A percentile compares a stretch with the other conserved stretches of the same genome.
Conservation (phyloP, 805 yeast genomes). For the Wickerhamomyces strasburgensis region DNA sequence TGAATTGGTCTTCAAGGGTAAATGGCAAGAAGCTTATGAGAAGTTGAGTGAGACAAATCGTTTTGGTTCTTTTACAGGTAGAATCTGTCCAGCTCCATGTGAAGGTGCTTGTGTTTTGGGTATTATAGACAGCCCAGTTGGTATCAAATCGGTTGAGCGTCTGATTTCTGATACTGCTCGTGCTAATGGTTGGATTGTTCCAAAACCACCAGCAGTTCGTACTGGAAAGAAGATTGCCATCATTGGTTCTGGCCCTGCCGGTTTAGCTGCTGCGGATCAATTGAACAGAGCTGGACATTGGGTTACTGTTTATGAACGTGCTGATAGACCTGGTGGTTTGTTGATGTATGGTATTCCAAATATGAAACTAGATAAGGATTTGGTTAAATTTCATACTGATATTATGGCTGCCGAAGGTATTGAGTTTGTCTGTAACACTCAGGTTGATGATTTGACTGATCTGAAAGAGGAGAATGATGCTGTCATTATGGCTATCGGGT, state of each 20-base stretch:
- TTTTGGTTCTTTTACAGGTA: conserved; percentile 97
- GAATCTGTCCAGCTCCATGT: conserved; percentile 99
- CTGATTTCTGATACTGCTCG: conserved; percentile 95
- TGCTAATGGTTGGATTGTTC: conserved; percentile 94
- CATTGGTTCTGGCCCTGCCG: conserved; percentile 97
- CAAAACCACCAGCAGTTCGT: conserved; percentile 70
- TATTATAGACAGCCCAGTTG: conserved; percentile 91
- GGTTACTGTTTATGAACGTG: conserved; percentile 89
- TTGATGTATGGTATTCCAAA: conserved; percentile 99
- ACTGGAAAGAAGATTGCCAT: conserved; percentile 84
- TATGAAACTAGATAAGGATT: conserved; percentile 92
- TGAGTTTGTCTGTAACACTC: conserved; percentile 66
- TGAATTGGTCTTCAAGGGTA: conserved; percentile 88
- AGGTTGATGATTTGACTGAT: conserved; percentile 79
- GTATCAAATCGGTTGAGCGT: conserved; percentile 92
- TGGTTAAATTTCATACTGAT: conserved; percentile 91
- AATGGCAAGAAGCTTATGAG: conserved; percentile 92
- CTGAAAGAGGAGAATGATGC: conserved; percentile 68
- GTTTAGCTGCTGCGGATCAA: conserved; percentile 95
- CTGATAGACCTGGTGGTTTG: conserved; percentile 95
- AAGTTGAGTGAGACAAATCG: conserved; percentile 92
- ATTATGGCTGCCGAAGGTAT: conserved; percentile 88
- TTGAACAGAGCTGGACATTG: conserved; percentile 92
- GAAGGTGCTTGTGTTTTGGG: conserved; percentile 96
- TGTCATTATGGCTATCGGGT: conserved; percentile 87